Evolutionary conservation across 78 protist genomes (phyloP), one percentile per base, ranked within the genome.

Genomic region (Goniomonas avonlea): DNA sequence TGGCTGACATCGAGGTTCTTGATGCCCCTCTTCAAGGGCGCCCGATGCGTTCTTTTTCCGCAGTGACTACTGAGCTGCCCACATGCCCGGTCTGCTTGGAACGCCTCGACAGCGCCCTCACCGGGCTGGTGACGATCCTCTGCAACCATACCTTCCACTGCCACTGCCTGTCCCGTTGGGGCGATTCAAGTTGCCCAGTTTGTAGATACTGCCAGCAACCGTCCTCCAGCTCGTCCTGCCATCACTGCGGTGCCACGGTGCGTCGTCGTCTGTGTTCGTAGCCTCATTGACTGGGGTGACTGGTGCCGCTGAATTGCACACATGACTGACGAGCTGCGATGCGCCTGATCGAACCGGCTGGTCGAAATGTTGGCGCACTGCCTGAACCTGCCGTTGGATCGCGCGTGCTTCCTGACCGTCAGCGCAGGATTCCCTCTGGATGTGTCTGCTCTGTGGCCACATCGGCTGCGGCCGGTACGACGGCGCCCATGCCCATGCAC

Each of bases 81-180:
- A 81, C 88, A n/a, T 93, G 96, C 73, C 92, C 96, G 21, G 96
- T 47, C 5, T 84, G 41, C 45, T 43, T 63, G 45, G 96, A 93
- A 45, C 77, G 89, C 20, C 45, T 93, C 32, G 94, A 93, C 63
- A 80, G 85, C 31, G n/a, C 71, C 1, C 78, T 82, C 27, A 79
- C 88, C 0, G 93, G 94, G 35, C 37, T 94, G 4, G 68, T 91
- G 38, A 89, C 94, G 8, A 88, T 85, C 21, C 45, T 88, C 17
- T 94, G 97, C 83, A 85, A 91, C 81, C 97, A 94, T 73, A 56
- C 86, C 53, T 90, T 92, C 59, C 97, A 94, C 82, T 87, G 91
- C 65, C 5, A 43, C 25, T 78, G 82, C 53, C 73, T 80, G n/a
- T 38, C 75, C 18, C 17, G 69, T 5, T 80, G 84, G 84, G 31